Percentiles rank a stretch among this genome's conserved stretches.
phyloP scores from a whole-genome alignment of 495 filamentous ascomycete species.

The Parathielavia hyrcaniae region DNA sequence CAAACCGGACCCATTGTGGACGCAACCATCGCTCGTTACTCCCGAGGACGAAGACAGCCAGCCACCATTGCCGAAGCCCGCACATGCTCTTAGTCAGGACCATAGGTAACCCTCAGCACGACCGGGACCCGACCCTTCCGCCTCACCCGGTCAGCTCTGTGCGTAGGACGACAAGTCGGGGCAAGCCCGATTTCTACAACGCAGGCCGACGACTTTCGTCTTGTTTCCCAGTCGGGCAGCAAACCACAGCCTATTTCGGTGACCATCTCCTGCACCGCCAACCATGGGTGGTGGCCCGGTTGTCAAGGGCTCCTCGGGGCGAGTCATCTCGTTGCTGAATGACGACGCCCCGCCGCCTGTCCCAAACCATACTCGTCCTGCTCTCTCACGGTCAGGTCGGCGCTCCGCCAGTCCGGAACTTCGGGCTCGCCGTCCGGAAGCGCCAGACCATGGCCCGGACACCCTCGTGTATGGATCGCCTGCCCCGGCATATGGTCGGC shows the following conservation, averaged over 20 bases:
- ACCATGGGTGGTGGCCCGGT: too few species aligned
- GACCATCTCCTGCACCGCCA: too few species aligned
- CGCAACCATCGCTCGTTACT: background rate
- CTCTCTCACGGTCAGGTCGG: too few species aligned
- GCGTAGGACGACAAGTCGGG: too few species aligned
- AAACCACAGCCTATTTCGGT: too few species aligned
- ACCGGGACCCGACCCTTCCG: background rate
- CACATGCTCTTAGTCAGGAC: background rate
- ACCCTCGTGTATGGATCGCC: background rate
- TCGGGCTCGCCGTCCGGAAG: too few species aligned
- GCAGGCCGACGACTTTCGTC: background rate
- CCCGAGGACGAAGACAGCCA: too few species aligned
- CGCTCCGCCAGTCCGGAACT: too few species aligned
- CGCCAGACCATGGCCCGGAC: too few species aligned
- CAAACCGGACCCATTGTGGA: background rate
- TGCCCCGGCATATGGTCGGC: too few species aligned
- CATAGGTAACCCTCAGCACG: background rate
- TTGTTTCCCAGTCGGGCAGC: background rate
- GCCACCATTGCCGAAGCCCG: background rate
- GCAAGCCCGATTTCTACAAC: too few species aligned
- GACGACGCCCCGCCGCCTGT: background rate
- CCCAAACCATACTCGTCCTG: background rate
- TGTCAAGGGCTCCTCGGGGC: background rate
- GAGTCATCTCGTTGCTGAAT: conserved; percentile 4
- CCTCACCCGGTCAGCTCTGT: background rate